These are phyloP conservation scores for Eucalyptus viminalis DNA, from an alignment of 345 rosid genomes.

Conservation along the genomic window DNA sequence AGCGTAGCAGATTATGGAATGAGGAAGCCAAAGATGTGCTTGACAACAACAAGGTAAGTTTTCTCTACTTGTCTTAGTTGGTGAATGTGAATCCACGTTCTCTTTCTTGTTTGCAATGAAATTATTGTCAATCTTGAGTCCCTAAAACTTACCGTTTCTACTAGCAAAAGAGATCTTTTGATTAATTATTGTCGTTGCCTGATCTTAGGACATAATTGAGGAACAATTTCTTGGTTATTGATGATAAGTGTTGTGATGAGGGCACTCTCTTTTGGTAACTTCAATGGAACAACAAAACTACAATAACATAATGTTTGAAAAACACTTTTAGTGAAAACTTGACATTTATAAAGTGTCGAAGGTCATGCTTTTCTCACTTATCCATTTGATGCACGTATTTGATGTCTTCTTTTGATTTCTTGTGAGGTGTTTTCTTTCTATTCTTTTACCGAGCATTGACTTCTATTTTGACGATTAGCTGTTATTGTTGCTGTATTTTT, in stretches of 20 bases:
- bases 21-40: not conserved
- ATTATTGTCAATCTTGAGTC: not conserved
- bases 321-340: not conserved
- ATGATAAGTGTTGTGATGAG: not conserved
- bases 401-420: not conserved
- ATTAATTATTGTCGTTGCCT: not conserved
- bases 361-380: not conserved
- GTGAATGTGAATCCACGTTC: not conserved
- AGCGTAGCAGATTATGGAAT: not conserved
- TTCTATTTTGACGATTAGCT: not conserved
- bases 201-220: not conserved
- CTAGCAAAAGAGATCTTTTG: not conserved
- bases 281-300: not conserved
- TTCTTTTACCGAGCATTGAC: not conserved
- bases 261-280: not conserved
- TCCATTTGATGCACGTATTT: not conserved
- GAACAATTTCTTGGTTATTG: not conserved
- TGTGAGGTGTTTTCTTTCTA: not conserved
- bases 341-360: not conserved
- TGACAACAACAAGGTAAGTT: not conserved
- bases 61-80: not conserved
- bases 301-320: not conserved
- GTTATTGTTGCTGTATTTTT: not conserved
- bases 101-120: not conserved
- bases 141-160: not conserved